Evolutionary conservation across 345 rosid genomes (phyloP).

Genomic region (Excoecaria cochinchinensis): DNA sequence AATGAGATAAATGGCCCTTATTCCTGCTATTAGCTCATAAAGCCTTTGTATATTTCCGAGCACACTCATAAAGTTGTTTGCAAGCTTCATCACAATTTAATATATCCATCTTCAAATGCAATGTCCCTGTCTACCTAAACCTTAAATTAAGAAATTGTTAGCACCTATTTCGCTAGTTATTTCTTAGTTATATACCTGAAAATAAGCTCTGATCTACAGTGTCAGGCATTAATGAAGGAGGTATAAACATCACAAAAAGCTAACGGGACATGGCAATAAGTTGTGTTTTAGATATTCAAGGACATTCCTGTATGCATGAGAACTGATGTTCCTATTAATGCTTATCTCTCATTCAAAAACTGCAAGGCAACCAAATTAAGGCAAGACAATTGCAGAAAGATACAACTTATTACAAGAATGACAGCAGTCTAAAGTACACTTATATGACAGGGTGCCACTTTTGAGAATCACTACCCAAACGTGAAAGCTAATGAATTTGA

Average conservation of each 20-base stretch:
- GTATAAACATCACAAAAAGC: conserved; percentile 2
- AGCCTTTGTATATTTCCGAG: not conserved
- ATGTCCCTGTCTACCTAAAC: not conserved
- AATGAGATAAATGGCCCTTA: not conserved
- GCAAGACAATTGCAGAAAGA: conserved; percentile 1
- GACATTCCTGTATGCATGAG: not conserved
- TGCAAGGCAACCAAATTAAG: not conserved
- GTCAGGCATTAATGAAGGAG: not conserved
- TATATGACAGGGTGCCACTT: not conserved
- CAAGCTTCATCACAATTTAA: not conserved
- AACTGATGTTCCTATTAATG: not conserved
- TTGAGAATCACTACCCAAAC: not conserved
- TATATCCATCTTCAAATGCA: not conserved
- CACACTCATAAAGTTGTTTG: not conserved
- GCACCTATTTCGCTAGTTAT: not conserved
- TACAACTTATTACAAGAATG: not conserved
- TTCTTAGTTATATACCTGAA: not conserved
- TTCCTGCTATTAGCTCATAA: not conserved
- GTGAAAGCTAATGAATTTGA: conserved; percentile 13
- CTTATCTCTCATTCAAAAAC: not conserved
- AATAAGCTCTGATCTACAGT: not conserved
- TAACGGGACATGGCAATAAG: not conserved
- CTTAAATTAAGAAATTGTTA: not conserved
- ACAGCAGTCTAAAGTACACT: not conserved
- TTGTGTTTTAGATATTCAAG: not conserved